phyloP scores from a whole-genome alignment of 345 rosid genomes.

The Salix arbutifolia region DNA sequence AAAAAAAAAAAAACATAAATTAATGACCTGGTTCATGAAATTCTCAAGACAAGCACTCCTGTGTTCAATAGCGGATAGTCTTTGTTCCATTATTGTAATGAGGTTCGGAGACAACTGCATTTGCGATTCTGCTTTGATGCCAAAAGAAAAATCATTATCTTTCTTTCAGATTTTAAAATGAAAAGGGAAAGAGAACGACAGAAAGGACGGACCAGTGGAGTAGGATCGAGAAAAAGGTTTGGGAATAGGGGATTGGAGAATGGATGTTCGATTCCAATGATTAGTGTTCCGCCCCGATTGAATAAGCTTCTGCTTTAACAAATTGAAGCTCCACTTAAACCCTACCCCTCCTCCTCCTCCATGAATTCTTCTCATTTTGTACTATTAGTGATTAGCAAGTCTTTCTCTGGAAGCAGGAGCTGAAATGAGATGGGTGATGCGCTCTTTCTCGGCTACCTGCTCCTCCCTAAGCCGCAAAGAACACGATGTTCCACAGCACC shows the following conservation, averaged over 20 bases:
- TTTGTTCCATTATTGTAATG: conserved; percentile 74
- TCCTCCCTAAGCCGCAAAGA: background rate
- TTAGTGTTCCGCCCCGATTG: conserved; percentile 15
- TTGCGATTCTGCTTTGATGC: conserved; percentile 39
- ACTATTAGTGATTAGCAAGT: background rate
- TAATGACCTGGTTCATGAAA: conserved; percentile 55
- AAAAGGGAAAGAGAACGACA: background rate
- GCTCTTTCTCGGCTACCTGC: background rate
- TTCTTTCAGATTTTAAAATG: background rate
- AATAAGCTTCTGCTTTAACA: conserved; percentile 23
- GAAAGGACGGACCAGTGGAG: conserved; percentile 35
- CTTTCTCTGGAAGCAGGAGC: background rate
- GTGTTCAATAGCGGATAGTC: conserved; percentile 60
- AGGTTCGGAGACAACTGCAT: conserved; percentile 63
- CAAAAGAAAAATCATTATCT: background rate
- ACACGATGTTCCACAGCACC: background rate
- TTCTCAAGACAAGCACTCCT: conserved; percentile 53
- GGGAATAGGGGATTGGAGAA: conserved; percentile 20
- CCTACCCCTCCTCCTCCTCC: conserved; percentile 13
- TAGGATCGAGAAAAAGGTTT: conserved; percentile 26
- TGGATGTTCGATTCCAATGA: conserved; percentile 9
- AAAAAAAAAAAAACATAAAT: background rate
- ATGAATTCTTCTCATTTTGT: conserved; percentile 14
- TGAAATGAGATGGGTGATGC: background rate
- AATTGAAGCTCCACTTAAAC: conserved; percentile 7